Evolutionary conservation across 371 early-diverging fungal species (phyloP).

Genomic region (Mortierella sp.): DNA sequence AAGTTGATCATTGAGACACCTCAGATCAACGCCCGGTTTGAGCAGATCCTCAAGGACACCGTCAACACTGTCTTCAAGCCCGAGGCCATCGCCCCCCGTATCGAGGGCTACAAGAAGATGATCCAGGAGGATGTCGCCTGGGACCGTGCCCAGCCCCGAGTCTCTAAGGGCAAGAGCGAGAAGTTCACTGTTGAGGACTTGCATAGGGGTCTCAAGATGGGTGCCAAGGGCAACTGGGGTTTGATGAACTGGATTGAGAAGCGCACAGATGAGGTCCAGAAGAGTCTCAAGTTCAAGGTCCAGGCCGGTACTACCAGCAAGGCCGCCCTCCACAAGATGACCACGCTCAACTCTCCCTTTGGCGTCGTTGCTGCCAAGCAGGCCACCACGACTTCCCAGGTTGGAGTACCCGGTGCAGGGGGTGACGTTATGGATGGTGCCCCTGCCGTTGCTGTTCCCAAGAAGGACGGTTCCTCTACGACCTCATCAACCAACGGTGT

Average conservation of each 20-base stretch:
- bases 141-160: slow-evolving; percentile 59
- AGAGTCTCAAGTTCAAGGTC: slow-evolving; percentile 38
- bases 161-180: slow-evolving; percentile 33
- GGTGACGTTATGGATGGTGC: neutral
- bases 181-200: slow-evolving; percentile 40
- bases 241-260: slow-evolving; percentile 36
- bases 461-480: neutral
- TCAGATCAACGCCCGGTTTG: slow-evolving; percentile 62
- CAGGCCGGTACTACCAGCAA: slow-evolving; percentile 15
- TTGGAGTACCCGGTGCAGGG: neutral
- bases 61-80: slow-evolving; percentile 70
- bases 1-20: slow-evolving; percentile 61
- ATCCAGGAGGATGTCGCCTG: slow-evolving; percentile 67
- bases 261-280: slow-evolving; percentile 27
- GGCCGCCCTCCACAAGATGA: slow-evolving; percentile 22
- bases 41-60: slow-evolving; percentile 64
- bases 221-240: slow-evolving; percentile 32
- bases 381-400: neutral
- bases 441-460: neutral
- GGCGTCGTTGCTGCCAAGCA: slow-evolving; percentile 11
- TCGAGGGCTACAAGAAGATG: slow-evolving; percentile 67
- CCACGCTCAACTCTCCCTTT: slow-evolving; percentile 23
- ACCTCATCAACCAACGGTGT: neutral
- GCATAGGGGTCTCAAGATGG: slow-evolving; percentile 23
- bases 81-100: slow-evolving; percentile 60